Base-by-base conservation (phyloP, 441 rosid species). In the Geranium incanum region DNA sequence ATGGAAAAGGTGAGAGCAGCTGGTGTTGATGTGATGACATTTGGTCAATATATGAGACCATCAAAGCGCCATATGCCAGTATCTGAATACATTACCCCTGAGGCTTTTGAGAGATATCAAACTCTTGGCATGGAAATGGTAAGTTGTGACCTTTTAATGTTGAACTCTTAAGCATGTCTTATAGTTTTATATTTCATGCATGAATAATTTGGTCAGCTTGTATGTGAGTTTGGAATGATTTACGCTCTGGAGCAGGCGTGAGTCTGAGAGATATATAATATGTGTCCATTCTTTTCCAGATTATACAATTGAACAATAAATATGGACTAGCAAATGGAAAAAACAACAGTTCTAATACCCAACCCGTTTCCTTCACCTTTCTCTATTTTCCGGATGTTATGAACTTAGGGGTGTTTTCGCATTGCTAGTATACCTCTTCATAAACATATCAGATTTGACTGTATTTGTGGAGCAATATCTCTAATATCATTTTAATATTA, bases 31-130 rank as follows among this genome's bases (percentile, higher is more conserved):
- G 99, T 91, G 11, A 91, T 95, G 86, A 95, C 99, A 5, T 91
- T 95, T 68, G 98, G 99, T 23, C 99, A 95, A 63, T 95, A 93
- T 70, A 95, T 95, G 99, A 85, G 99, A 79, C 99, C 98, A 0
- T 92, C 99, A 19, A 95, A 93, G 82, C 95, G 96, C 50, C 99
- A 93, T 75, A 95, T 93, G 99, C 95, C 93, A 0, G 98, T 91
- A 12, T 88, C 95, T 76, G 99, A 92, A 77, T 95, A 91, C 79
- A 87, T 92, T 68, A 89, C 98, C 0, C 98, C 99, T 8, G 90
- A 88, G 71, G 98, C 99, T 69, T 92, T 93, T 74, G 94, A 91
- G 72, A 89, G 85, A 75, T 95, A 95, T 73, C 88, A 81, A 75
- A 72, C 73, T 67, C 86, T 91, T 70, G 99, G 97, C 88, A 84